A percentile compares a stretch with the other conserved stretches of the same genome.
Evolutionary conservation across 129 eudicot species (phyloP).

Genomic region (Pittosporum tobira): DNA sequence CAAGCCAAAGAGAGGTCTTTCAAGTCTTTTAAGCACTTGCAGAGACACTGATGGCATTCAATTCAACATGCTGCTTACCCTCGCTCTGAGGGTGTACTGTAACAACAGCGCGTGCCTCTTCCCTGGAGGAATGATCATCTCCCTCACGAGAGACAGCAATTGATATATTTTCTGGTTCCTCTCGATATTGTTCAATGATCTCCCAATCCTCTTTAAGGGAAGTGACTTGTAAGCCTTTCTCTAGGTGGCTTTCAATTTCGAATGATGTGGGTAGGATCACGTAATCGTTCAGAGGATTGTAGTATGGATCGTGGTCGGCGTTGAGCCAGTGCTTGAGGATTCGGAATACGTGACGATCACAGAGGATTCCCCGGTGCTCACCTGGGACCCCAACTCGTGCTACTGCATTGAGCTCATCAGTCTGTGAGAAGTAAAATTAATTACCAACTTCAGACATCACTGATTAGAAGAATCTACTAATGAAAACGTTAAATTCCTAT

Average conservation of each 20-base stretch:
- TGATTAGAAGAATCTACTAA: neutral
- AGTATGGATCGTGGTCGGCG: conserved; percentile 91
- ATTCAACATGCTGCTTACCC: conserved; percentile 56
- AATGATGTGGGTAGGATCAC: conserved; percentile 78
- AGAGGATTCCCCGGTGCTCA: conserved; percentile 85
- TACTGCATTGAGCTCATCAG: conserved; percentile 87
- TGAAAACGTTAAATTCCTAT: too few species aligned
- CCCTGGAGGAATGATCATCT: conserved; percentile 20
- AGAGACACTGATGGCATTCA: conserved; percentile 52
- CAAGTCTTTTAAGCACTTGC: conserved; percentile 39
- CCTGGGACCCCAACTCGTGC: conserved; percentile 98
- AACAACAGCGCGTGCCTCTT: conserved; percentile 54
- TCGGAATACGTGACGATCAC: conserved; percentile 71
- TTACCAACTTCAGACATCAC: neutral
- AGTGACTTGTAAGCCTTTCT: conserved; percentile 38
- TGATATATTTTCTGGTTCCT: conserved; percentile 18
- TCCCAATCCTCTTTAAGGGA: conserved; percentile 92
- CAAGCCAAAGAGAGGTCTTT: too few species aligned
- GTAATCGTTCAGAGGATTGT: conserved; percentile 81
- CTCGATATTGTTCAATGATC: conserved; percentile 36
- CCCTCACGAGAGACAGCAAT: conserved; percentile 42
- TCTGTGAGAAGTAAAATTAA: conserved; percentile 35
- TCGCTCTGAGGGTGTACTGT: conserved; percentile 42
- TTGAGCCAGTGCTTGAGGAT: conserved; percentile 81
- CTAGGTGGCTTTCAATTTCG: conserved; percentile 46